phyloP scores from a whole-genome alignment of 2,329 filamentous ascomycete species.

The Alternaria sp. region DNA sequence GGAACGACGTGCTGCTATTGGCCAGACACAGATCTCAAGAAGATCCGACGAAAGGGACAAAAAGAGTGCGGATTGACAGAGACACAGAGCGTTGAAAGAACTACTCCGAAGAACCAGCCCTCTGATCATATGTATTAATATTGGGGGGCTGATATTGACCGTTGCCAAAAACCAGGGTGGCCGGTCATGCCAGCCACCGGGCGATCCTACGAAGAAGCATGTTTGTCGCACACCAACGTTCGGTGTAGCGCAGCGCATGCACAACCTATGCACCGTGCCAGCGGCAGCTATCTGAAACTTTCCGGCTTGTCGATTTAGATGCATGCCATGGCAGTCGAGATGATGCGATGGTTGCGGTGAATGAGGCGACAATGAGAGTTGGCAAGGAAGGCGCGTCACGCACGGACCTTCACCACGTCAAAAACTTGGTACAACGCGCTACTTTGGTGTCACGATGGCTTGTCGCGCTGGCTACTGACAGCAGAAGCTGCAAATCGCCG shows the following conservation, averaged over 20 bases:
- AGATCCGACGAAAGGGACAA: slow-evolving; percentile 2
- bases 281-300: slow-evolving; percentile 16
- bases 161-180: slow-evolving; percentile 22
- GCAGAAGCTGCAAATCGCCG: neutral
- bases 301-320: slow-evolving; percentile 16
- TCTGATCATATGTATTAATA: slow-evolving; percentile 16
- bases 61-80: slow-evolving; percentile 11
- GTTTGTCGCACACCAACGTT: slow-evolving; percentile 31
- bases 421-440: neutral
- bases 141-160: slow-evolving; percentile 3
- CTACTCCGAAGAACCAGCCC: slow-evolving; percentile 6
- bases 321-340: slow-evolving; percentile 12
- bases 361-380: neutral
- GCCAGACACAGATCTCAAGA: neutral
- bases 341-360: slow-evolving; percentile 10
- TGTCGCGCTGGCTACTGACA: neutral
- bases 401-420: slow-evolving; percentile 14
- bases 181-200: slow-evolving; percentile 32
- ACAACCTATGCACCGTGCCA: slow-evolving; percentile 24
- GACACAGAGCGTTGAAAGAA: slow-evolving; percentile 12
- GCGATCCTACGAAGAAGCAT: slow-evolving; percentile 24
- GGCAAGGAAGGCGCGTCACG: slow-evolving; percentile 1
- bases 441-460: neutral
- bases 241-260: slow-evolving; percentile 14
- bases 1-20: slow-evolving; percentile 19